Conservation (phyloP, 495 filamentous ascomycete species). For the Collariella sp. region DNA sequence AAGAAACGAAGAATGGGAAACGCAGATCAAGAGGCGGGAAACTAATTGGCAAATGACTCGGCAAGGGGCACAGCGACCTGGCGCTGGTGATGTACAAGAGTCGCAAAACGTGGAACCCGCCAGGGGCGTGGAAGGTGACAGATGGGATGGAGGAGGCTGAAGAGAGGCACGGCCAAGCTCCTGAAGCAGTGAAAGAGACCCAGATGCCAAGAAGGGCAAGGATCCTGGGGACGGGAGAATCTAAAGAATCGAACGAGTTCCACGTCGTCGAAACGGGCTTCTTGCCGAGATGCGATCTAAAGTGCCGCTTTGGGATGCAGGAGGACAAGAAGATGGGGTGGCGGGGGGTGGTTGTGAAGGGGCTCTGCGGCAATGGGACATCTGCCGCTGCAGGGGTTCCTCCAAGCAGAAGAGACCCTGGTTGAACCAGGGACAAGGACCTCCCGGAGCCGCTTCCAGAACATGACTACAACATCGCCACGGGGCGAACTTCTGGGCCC, state of each 20-base stretch:
- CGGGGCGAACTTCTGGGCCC: no score
- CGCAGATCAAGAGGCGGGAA: conserved; percentile 2
- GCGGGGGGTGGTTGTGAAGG: neutral
- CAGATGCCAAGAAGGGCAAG: conserved; percentile 10
- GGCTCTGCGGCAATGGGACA: conserved; percentile 8
- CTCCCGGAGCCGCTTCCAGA: neutral
- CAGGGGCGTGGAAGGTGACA: conserved; percentile 14
- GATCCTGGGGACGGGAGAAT: neutral
- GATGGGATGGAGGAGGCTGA: neutral
- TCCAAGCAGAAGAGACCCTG: no score
- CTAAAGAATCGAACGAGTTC: conserved; percentile 8
- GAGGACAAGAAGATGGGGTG: neutral
- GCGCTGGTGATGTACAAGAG: neutral
- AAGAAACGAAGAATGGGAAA: conserved; percentile 6
- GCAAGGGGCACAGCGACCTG: conserved; percentile 4
- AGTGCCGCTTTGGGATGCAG: neutral
- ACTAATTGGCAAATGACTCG: conserved; percentile 17
- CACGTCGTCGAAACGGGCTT: conserved; percentile 10
- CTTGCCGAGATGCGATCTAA: neutral
- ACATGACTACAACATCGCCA: neutral
- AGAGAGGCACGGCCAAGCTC: neutral
- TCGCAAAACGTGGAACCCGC: conserved; percentile 13
- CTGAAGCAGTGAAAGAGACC: conserved; percentile 1
- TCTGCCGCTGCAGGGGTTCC: conserved; percentile 15
- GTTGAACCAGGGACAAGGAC: no score